Conservation (phyloP, 2,329 filamentous ascomycete species). For the Scopulariopsis brevicaulis region DNA sequence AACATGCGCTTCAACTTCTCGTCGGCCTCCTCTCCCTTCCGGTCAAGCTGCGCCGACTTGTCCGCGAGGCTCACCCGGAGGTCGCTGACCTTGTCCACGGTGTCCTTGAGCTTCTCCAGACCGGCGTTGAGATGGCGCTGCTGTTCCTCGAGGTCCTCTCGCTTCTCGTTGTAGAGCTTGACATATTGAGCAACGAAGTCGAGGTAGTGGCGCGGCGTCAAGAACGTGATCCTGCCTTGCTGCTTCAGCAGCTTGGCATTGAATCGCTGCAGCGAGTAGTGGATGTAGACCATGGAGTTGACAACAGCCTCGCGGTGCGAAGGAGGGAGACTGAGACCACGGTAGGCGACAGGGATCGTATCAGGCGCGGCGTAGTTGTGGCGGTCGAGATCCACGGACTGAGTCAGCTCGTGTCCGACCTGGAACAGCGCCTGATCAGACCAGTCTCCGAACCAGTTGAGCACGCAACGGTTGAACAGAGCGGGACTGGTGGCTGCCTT, state of each 20-base stretch:
- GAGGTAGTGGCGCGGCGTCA: conserved; percentile 92
- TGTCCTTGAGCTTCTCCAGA: conserved; percentile 93
- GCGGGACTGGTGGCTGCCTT: conserved; percentile 97
- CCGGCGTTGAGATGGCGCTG: conserved; percentile 97
- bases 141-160: conserved; percentile 95
- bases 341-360: conserved; percentile 85
- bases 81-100: conserved; percentile 93
- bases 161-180: conserved; percentile 94
- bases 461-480: conserved; percentile 97
- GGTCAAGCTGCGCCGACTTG: conserved; percentile 88
- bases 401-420: conserved; percentile 88
- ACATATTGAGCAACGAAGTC: conserved; percentile 98
- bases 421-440: conserved; percentile 98
- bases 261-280: conserved; percentile 86
- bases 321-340: conserved; percentile 71
- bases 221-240: conserved; percentile 83
- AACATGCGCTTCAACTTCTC: conserved; percentile 97
- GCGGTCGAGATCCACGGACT: conserved; percentile 90
- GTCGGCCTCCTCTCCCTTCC: conserved; percentile 90
- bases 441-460: conserved; percentile 99
- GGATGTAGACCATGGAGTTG: conserved; percentile 98
- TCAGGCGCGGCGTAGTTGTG: conserved; percentile 78
- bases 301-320: conserved; percentile 86
- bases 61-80: conserved; percentile 81
- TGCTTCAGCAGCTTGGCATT: conserved; percentile 83